A percentile compares a stretch with the other conserved stretches of the same genome.
Evolutionary conservation across 768 basidiomycete species (phyloP).

Genomic region (Termitomyces sp.): DNA sequence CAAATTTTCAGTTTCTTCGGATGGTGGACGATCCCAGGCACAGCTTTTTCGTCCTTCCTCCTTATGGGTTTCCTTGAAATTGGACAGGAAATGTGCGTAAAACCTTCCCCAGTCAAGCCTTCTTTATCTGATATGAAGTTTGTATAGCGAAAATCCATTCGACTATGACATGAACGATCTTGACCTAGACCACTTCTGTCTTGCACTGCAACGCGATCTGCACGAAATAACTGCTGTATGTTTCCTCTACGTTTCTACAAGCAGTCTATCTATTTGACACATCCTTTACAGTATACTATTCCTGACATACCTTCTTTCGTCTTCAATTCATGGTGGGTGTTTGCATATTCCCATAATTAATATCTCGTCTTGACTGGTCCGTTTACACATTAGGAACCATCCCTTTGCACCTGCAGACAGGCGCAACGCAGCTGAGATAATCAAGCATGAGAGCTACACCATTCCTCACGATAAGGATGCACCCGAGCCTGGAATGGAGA

Average conservation of each 20-base stretch:
- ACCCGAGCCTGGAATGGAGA: constrained; percentile 13
- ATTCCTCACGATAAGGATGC: constrained; percentile 9
- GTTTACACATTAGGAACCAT: constrained; percentile 41
- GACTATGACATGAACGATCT: constrained; percentile 66
- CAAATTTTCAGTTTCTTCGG: constrained; percentile 38
- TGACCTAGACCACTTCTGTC: constrained; percentile 65
- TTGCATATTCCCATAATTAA: neutral
- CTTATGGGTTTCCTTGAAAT: constrained; percentile 66
- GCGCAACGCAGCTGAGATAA: neutral
- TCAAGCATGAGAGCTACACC: constrained; percentile 1
- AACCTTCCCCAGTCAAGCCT: neutral
- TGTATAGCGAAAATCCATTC: constrained; percentile 57
- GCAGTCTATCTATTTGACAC: neutral
- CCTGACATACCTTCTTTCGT: constrained; percentile 49
- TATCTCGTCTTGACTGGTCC: neutral
- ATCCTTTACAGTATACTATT: constrained; percentile 40
- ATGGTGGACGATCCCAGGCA: constrained; percentile 52
- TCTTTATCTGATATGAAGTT: constrained; percentile 1
- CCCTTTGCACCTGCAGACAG: constrained; percentile 54
- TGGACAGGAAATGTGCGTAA: constrained; percentile 56
- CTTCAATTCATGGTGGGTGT: constrained; percentile 38
- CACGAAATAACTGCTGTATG: constrained; percentile 69
- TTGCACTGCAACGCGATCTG: constrained; percentile 61
- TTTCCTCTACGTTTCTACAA: constrained; percentile 8
- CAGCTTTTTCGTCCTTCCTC: constrained; percentile 59